Evolutionary conservation across 768 basidiomycete species (phyloP).

Genomic region (Kwoniella heveanensis): DNA sequence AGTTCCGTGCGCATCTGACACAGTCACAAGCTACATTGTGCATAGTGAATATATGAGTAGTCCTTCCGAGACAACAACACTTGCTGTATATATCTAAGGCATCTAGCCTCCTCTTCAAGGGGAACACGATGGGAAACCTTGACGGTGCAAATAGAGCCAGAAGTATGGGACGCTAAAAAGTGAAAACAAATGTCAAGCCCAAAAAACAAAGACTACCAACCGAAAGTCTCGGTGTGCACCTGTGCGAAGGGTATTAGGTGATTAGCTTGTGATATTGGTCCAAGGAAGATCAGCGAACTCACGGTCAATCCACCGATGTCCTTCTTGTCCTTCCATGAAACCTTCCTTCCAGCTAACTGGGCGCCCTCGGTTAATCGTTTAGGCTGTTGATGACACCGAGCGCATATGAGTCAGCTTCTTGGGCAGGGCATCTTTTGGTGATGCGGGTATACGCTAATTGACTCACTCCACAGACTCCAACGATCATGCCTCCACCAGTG

Average conservation of each 20-base stretch:
- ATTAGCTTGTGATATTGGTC: conserved; percentile 1
- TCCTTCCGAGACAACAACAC: too few relatives aligned
- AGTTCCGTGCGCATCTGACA: too few relatives aligned
- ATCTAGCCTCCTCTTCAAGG: neutral
- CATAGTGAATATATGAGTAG: too few relatives aligned
- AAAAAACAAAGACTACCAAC: conserved; percentile 6
- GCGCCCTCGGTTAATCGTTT: conserved; percentile 6
- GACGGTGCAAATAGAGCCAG: too few relatives aligned
- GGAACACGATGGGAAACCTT: too few relatives aligned
- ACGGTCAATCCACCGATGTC: conserved; percentile 14
- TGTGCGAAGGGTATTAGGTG: too few relatives aligned
- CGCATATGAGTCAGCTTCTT: neutral
- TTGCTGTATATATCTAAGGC: neutral
- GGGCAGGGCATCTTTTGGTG: too few relatives aligned
- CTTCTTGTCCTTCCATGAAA: conserved; percentile 14
- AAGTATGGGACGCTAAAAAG: neutral
- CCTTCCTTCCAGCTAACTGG: conserved; percentile 5
- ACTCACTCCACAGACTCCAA: conserved; percentile 19
- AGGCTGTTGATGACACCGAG: conserved; percentile 3
- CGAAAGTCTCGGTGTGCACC: conserved; percentile 20
- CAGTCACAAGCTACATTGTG: too few relatives aligned
- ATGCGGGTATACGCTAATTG: too few relatives aligned
- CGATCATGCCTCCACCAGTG: conserved; percentile 5
- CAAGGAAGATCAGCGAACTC: neutral
- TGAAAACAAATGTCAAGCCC: neutral